These are phyloP conservation scores for Melastoma malabathricum DNA, from an alignment of 345 rosid species.

Conservation along the genomic window DNA sequence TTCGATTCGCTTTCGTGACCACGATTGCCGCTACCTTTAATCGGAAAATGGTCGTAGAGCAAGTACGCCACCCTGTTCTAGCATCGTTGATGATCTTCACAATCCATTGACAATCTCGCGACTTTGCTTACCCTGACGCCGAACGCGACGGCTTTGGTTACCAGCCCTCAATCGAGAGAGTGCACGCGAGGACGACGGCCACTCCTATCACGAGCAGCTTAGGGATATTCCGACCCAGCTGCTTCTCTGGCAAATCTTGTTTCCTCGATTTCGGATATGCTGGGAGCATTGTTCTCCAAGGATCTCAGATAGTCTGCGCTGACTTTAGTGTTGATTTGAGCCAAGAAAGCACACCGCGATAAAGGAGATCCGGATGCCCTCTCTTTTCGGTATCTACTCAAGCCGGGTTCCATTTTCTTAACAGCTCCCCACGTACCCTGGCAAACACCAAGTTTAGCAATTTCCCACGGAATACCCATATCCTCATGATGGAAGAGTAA, in stretches of 20 bases:
- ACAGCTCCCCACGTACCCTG: constrained; percentile 99
- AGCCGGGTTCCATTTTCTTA: constrained; percentile 80
- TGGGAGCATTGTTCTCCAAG: constrained; percentile 25
- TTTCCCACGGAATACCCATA: constrained; percentile 98
- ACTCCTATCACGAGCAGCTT: constrained; percentile 68
- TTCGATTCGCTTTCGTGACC: too few relatives aligned
- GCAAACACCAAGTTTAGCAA: constrained; percentile 84
- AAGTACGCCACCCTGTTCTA: too few relatives aligned
- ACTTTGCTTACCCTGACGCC: too few relatives aligned
- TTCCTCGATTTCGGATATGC: constrained; percentile 18
- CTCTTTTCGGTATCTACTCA: constrained; percentile 55
- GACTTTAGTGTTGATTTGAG: constrained; percentile 77
- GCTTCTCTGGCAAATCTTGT: constrained; percentile 25
- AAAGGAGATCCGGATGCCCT: constrained; percentile 44
- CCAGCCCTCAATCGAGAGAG: constrained; percentile 72
- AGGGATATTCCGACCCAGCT: constrained; percentile 40
- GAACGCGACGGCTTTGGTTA: constrained; percentile 59
- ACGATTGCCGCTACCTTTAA: too few relatives aligned
- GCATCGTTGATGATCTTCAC: too few relatives aligned
- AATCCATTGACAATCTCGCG: too few relatives aligned
- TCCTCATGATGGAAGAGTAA: constrained; percentile 87
- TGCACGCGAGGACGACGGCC: constrained; percentile 76
- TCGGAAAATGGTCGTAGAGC: too few relatives aligned
- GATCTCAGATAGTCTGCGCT: constrained; percentile 44
- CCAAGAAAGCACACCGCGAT: constrained; percentile 61